Conservation (phyloP, 2,329 filamentous ascomycete species). For the Phoma sp. region DNA sequence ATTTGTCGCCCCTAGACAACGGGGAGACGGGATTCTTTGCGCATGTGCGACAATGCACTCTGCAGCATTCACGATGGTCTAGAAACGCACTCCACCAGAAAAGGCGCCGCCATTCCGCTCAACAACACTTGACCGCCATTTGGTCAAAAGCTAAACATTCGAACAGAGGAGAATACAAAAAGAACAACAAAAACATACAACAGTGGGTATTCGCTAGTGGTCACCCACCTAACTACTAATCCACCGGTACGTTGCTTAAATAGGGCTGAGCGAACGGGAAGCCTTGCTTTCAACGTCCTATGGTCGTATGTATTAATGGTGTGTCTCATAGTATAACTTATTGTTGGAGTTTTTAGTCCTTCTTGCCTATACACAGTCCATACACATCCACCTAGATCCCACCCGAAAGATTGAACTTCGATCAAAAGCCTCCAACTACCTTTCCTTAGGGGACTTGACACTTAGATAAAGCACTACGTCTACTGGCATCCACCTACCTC, state of each 20-base stretch:
- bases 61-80: not conserved
- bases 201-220: constrained; percentile 14
- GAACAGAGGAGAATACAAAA: too few relatives aligned
- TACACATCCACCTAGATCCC: too few relatives aligned
- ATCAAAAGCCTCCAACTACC: too few relatives aligned
- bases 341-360: too few relatives aligned
- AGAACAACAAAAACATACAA: constrained; percentile 4
- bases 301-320: constrained; percentile 3
- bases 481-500: too few relatives aligned
- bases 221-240: constrained; percentile 15
- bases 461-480: too few relatives aligned
- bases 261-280: constrained; percentile 13
- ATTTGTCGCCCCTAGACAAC: constrained; percentile 7
- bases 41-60: not conserved
- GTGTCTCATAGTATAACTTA: too few relatives aligned
- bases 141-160: not conserved
- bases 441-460: too few relatives aligned
- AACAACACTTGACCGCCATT: constrained; percentile 15
- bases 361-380: too few relatives aligned
- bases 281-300: constrained; percentile 12
- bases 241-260: constrained; percentile 12
- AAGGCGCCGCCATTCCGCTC: not conserved
- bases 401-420: too few relatives aligned
- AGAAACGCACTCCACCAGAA: constrained; percentile 5
- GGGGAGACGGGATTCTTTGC: constrained; percentile 5